Conservation (phyloP, 2,329 filamentous ascomycete species). For the Ceratocystiopsis minuta region DNA sequence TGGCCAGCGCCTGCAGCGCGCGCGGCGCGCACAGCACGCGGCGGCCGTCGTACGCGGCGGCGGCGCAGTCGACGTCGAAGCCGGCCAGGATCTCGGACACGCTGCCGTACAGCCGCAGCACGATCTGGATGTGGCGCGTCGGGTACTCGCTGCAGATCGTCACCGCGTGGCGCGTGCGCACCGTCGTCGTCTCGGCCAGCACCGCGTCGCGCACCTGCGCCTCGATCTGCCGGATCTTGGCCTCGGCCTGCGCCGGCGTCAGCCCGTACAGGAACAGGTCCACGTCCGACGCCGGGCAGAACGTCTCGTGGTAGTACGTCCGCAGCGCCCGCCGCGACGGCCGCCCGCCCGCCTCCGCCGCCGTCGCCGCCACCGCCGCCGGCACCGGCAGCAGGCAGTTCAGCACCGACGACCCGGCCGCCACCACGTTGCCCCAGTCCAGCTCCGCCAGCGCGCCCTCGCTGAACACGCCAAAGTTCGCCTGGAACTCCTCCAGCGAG, state of each 20-base stretch:
- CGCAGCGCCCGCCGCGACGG: conserved; percentile 44
- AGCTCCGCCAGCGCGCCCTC: conserved; percentile 59
- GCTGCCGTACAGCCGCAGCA: conserved; percentile 69
- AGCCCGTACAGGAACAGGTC: conserved; percentile 74
- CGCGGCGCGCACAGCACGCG: conserved; percentile 67
- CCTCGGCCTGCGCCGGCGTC: conserved; percentile 55
- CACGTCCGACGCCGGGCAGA: conserved; percentile 71
- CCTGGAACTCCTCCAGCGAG: conserved; percentile 51
- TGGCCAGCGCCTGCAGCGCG: conserved; percentile 61
- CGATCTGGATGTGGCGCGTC: conserved; percentile 69
- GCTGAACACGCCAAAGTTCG: conserved; percentile 55
- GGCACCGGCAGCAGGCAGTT: conserved; percentile 61
- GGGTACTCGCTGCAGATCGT: conserved; percentile 71
- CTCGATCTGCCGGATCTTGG: conserved; percentile 76
- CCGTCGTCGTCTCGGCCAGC: conserved; percentile 64
- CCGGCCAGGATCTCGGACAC: conserved; percentile 72
- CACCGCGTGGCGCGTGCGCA: conserved; percentile 73
- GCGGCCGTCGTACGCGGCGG: conserved; percentile 61
- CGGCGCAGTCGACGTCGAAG: conserved; percentile 75
- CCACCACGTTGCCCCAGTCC: conserved; percentile 70
- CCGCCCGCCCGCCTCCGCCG: conserved; percentile 11
- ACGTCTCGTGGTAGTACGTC: conserved; percentile 64
- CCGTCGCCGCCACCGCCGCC: conserved; percentile 24
- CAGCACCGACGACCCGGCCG: conserved; percentile 62
- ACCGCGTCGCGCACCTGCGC: conserved; percentile 56